Conservation (phyloP, 495 filamentous ascomycete genomes). For the Pseudotulostoma volvatum region DNA sequence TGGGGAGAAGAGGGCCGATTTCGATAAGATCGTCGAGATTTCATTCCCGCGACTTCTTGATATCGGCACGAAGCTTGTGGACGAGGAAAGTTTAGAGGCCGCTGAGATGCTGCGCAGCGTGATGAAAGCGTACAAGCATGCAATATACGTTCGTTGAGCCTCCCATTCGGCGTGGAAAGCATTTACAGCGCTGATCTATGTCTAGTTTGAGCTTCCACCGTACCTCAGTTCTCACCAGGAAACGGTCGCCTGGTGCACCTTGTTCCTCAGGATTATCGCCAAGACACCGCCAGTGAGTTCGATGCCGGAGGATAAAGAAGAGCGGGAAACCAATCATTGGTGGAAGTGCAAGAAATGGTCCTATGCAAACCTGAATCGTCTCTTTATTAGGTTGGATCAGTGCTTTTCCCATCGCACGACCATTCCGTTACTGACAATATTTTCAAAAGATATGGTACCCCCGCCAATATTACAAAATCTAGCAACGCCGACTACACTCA, state of each 20-base stretch:
- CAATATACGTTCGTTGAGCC: conserved; percentile 64
- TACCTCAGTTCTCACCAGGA: conserved; percentile 59
- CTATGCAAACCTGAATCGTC: conserved; percentile 88
- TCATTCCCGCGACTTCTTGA: conserved; percentile 80
- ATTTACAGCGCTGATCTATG: conserved; percentile 11
- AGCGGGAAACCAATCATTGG: conserved; percentile 89
- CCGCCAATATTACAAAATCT: conserved; percentile 46
- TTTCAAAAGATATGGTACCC: conserved; percentile 68
- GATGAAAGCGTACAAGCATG: conserved; percentile 93
- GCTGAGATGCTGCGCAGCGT: conserved; percentile 92
- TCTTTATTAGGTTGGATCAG: conserved; percentile 65
- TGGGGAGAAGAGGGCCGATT: conserved; percentile 62
- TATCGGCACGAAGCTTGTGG: conserved; percentile 75
- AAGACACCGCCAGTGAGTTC: conserved; percentile 67
- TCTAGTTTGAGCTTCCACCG: conserved; percentile 69
- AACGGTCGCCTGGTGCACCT: conserved; percentile 85
- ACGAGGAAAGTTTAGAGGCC: conserved; percentile 80
- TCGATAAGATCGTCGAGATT: conserved; percentile 83
- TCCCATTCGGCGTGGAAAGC: neutral
- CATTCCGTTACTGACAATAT: neutral
- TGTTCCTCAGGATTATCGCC: conserved; percentile 78
- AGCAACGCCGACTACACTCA: conserved; percentile 52
- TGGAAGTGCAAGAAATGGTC: conserved; percentile 99
- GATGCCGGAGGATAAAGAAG: conserved; percentile 66
- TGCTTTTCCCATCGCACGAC: conserved; percentile 2